phyloP scores from a whole-genome alignment of 768 basidiomycete genomes.

The Suillus lakei region DNA sequence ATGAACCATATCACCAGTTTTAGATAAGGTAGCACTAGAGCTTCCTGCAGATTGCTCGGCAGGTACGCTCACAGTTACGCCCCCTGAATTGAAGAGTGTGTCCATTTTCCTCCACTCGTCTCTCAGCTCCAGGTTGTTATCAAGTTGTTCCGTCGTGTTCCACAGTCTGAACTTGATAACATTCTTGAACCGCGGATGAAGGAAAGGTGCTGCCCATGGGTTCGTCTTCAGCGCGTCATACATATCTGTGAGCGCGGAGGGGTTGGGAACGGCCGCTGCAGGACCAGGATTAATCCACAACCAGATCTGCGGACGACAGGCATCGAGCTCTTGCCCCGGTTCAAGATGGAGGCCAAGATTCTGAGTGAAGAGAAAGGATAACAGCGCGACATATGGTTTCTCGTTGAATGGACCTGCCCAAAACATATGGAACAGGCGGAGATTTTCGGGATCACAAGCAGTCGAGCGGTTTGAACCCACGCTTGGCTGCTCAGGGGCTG shows the following conservation, averaged over 20 bases:
- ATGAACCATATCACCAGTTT: conserved; percentile 29
- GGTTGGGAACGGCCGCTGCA: conserved; percentile 82
- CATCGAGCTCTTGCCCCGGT: conserved; percentile 38
- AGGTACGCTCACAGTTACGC: conserved; percentile 70
- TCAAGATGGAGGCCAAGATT: conserved; percentile 79
- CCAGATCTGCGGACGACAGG: conserved; percentile 92
- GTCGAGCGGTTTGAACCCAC: conserved; percentile 41
- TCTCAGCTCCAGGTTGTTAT: conserved; percentile 83
- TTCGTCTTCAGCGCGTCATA: conserved; percentile 74
- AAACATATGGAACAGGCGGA: conserved; percentile 92
- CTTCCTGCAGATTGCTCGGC: conserved; percentile 22
- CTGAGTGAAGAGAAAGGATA: conserved; percentile 93
- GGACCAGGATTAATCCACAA: conserved; percentile 96
- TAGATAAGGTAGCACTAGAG: conserved; percentile 25
- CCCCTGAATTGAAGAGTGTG: conserved; percentile 87
- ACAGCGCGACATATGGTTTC: conserved; percentile 91
- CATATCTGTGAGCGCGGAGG: conserved; percentile 81
- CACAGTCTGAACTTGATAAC: conserved; percentile 92
- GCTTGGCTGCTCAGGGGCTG: conserved; percentile 49
- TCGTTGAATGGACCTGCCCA: conserved; percentile 98
- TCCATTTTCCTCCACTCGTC: conserved; percentile 84
- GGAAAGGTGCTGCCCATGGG: conserved; percentile 92
- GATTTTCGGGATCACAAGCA: conserved; percentile 78
- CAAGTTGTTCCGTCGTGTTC: conserved; percentile 97
- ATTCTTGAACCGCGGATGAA: conserved; percentile 87